phyloP scores from a whole-genome alignment of 768 basidiomycete genomes.

The Leccinum obscurum region DNA sequence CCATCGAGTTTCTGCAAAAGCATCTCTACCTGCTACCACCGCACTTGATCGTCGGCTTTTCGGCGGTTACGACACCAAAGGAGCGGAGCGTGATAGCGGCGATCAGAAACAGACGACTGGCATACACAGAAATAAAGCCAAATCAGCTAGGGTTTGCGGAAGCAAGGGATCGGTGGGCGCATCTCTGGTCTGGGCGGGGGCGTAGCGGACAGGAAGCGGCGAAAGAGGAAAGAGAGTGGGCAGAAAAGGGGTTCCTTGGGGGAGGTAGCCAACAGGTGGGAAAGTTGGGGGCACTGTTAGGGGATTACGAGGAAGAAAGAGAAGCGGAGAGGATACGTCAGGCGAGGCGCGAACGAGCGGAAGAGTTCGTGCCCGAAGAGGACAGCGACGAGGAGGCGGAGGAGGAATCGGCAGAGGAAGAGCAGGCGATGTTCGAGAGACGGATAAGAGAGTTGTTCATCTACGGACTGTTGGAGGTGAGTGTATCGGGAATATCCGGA shows the following conservation, averaged over 20 bases:
- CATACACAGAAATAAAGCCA: constrained; percentile 57
- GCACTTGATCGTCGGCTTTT: constrained; percentile 50
- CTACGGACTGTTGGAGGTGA: constrained; percentile 72
- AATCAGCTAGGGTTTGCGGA: constrained; percentile 51
- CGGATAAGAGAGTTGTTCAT: constrained; percentile 69
- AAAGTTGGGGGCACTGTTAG: constrained; percentile 64
- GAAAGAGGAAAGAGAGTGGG: constrained; percentile 73
- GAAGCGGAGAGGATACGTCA: constrained; percentile 60
- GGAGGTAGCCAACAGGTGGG: constrained; percentile 57
- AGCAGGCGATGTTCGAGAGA: constrained; percentile 53
- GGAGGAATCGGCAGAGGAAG: constrained; percentile 44
- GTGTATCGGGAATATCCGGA: constrained; percentile 20
- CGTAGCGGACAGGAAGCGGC: constrained; percentile 51
- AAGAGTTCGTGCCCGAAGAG: constrained; percentile 58
- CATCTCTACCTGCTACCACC: constrained; percentile 68
- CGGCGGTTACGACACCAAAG: constrained; percentile 51
- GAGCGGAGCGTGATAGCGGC: constrained; percentile 60
- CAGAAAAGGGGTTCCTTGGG: constrained; percentile 59
- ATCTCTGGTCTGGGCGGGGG: constrained; percentile 62
- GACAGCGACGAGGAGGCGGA: constrained; percentile 51
- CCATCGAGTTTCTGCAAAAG: constrained; percentile 61
- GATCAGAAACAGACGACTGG: constrained; percentile 73
- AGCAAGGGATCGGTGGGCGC: constrained; percentile 63
- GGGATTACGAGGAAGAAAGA: constrained; percentile 77
- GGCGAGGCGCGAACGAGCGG: constrained; percentile 40